phyloP scores from a whole-genome alignment of 106 monocot species.

The Acorus gramineus region DNA sequence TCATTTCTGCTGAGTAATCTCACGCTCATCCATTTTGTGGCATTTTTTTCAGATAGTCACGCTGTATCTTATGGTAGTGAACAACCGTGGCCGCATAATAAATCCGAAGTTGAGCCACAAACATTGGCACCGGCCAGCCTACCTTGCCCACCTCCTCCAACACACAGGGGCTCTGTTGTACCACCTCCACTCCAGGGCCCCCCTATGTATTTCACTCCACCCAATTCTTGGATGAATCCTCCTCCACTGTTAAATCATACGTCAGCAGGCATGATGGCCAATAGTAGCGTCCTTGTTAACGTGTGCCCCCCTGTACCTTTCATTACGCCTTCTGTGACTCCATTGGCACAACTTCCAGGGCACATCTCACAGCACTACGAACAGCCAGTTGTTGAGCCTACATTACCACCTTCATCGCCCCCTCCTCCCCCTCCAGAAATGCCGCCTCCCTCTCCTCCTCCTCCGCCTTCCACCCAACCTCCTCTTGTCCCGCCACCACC shows the following conservation, averaged over 20 bases:
- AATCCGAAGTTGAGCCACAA: constrained; percentile 28
- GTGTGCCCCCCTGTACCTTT: constrained; percentile 54
- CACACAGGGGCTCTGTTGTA: constrained; percentile 37
- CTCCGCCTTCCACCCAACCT: constrained; percentile 57
- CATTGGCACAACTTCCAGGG: constrained; percentile 66
- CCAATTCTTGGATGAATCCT: constrained; percentile 53
- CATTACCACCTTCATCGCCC: constrained; percentile 20
- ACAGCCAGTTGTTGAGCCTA: constrained; percentile 16
- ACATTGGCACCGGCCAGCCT: constrained; percentile 15
- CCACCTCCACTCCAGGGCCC: constrained; percentile 45
- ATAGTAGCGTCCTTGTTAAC: constrained; percentile 27
- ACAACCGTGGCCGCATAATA: constrained; percentile 35
- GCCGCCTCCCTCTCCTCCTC: constrained; percentile 51
- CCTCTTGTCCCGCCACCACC: constrained; percentile 72
- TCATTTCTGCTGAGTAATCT: background rate
- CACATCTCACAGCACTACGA: constrained; percentile 33
- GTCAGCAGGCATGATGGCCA: constrained; percentile 21
- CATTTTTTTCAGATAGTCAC: constrained; percentile 15
- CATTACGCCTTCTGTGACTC: constrained; percentile 78
- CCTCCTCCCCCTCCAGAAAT: constrained; percentile 35
- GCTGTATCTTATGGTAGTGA: constrained; percentile 21
- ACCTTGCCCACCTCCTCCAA: constrained; percentile 10
- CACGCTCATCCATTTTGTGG: background rate
- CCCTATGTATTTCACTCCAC: constrained; percentile 30
- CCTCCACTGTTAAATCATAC: constrained; percentile 18